Base-by-base conservation (phyloP, 805 yeast species). In the Wickerhamiella sorbophila region DNA sequence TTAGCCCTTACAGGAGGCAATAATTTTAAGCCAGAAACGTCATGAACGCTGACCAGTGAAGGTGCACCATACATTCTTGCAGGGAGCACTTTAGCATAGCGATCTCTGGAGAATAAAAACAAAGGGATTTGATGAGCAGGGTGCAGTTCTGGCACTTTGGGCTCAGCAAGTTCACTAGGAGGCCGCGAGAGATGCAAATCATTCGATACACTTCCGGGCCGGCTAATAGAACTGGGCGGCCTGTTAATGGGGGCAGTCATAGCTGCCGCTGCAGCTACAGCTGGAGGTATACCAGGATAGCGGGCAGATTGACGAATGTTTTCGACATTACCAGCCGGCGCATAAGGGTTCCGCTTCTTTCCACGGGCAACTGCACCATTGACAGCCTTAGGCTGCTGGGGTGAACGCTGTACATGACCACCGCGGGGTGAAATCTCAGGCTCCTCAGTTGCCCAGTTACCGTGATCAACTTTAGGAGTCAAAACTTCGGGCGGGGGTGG, bases 1-100 rank as follows among this genome's bases (percentile, higher is more conserved):
- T 63, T 63, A 38, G 39, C 15, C 17, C 41, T 8, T 14, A 22
- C 3, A 15, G 19, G 21, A 8, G 38, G 31, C 4, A 38, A 12
- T 3, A 39, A 33, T n/a, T 29, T 9, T 10, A 41, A 33, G 10
- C 24, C 33, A 15, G 24, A 20, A 26, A 27, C 16, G 15, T 33
- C 18, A 5, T 31, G 36, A 27, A 44, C 34, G 1, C 26, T 5
- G 21, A 46, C 38, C 10, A 27, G 21, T 4, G 27, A 24, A 4
- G 34, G 39, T 2, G 36, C 31, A 1, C 44, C 46, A 33, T 35
- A 41, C 10, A 41, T 36, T 10, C 16, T 16, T 4, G 47, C 43
- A 2, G 47, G 44, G 5, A 38, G 12, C 2, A 38, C 40, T 9
- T 6, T 15, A 3, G 36, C 44, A 17, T 31, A 32, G 6, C 40